A percentile compares a stretch with the other conserved stretches of the same genome.
Evolutionary conservation across 2,329 filamentous ascomycete genomes (phyloP).

Genomic region (Coniochaeta pulveracea): DNA sequence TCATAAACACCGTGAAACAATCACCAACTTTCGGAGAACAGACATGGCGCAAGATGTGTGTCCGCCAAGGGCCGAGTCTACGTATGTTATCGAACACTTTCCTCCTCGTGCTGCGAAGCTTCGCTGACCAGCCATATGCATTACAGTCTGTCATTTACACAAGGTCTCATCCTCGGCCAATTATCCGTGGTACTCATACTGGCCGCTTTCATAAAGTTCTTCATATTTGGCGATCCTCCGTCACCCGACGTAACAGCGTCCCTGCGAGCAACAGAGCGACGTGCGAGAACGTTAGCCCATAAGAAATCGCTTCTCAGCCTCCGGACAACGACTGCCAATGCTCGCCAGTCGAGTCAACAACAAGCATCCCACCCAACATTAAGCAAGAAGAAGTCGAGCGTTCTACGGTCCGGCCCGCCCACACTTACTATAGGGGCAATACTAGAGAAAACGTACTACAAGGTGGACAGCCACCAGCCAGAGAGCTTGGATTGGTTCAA

Average conservation of each 20-base stretch:
- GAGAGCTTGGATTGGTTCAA: constrained; percentile 99
- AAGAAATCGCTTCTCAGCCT: constrained; percentile 60
- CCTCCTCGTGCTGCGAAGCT: no score
- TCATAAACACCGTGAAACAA: no score
- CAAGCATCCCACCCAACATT: constrained; percentile 25
- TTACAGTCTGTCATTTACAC: constrained; percentile 73
- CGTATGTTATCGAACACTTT: no score
- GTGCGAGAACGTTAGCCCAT: constrained; percentile 64
- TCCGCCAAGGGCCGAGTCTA: constrained; percentile 29
- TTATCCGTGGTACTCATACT: constrained; percentile 84
- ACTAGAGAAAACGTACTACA: constrained; percentile 94
- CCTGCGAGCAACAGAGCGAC: constrained; percentile 61
- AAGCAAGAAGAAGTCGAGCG: constrained; percentile 58
- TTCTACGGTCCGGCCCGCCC: constrained; percentile 56
- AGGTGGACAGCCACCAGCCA: constrained; percentile 87
- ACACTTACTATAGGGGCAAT: constrained; percentile 87
- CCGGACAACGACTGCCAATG: constrained; percentile 30
- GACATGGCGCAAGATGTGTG: constrained; percentile 30
- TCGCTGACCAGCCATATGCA: no score
- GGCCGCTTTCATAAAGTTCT: constrained; percentile 97
- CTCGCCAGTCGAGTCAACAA: constrained; percentile 20
- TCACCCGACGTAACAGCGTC: constrained; percentile 72
- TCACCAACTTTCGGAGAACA: no score
- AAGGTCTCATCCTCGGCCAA: constrained; percentile 87
- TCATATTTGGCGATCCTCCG: constrained; percentile 93